Evolutionary conservation across 2,329 filamentous ascomycete species (phyloP), one percentile per base, ranked within the genome.

Genomic region (Colletotrichum sp.): DNA sequence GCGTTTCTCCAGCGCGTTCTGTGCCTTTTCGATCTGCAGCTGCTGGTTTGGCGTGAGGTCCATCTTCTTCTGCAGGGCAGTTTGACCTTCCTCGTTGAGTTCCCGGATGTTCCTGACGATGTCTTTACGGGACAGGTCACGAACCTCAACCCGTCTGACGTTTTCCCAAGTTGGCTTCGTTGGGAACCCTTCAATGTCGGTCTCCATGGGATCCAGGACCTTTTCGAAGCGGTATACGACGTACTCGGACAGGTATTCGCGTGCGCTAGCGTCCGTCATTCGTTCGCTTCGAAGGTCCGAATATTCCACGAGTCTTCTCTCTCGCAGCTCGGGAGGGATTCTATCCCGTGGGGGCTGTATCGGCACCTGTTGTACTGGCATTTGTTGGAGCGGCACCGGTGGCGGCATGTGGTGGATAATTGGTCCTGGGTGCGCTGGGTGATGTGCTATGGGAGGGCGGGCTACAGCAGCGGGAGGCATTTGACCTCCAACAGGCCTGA

Each of bases 211-310:
- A 55, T 80, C 81, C 13, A 78, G 66, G 24, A 81, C 77, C 80
- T 86, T 88, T 75, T 88, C 85, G 65, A 89, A 85, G 1, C 85
- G 87, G 63, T 86, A 81, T 18, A 87, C 83, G 34, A 81, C 65
- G 76, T 86, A 88, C 2, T 84, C 82, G 0, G 88, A 86, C 16
- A 88, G 83, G 5, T 78, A 74, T 5, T 86, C 83, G 7, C 81
- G 83, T 60, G 86, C 86, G 15, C 87, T 82, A 8, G 83, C 81
- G 28, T 86, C 82, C 1, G 84, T 87, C 69, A 84, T 78, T 18
- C 80, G 79, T 55, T 86, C 84, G 10, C 81, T 76, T 34, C 84
- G 84, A 65, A 88, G 80, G 70, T 89, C 87, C 9, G 81, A 83
- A 24, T 81, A 77, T 59, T 82, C 79, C 16, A 79, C 72, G 8